Percentiles rank a stretch among this genome's conserved stretches.
Conservation (phyloP, 306 rosid genomes). For the Senna siamea region DNA sequence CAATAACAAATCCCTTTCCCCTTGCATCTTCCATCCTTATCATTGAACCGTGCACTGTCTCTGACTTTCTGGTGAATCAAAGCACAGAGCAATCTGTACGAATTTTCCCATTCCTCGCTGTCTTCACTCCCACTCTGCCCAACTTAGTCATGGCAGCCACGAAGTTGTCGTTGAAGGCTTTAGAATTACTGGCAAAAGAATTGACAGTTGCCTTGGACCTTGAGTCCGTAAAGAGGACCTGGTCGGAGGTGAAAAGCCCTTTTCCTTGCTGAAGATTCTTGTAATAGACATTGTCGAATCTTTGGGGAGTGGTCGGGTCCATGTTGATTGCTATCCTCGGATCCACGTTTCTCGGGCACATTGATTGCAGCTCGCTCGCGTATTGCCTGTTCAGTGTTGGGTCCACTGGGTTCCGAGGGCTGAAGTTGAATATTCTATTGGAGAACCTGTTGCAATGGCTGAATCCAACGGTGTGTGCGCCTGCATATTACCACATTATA, state of each 20-base stretch:
- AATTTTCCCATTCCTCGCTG: slow-evolving; percentile 59
- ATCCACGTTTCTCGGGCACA: slow-evolving; percentile 70
- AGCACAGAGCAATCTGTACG: slow-evolving; percentile 64
- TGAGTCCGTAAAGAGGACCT: slow-evolving; percentile 58
- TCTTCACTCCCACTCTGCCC: slow-evolving; percentile 80
- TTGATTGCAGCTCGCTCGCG: slow-evolving; percentile 43
- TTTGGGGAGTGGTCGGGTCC: slow-evolving; percentile 73
- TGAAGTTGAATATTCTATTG: slow-evolving; percentile 59
- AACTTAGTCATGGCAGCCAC: slow-evolving; percentile 67
- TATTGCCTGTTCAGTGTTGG: slow-evolving; percentile 51
- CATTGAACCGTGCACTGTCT: too few species aligned
- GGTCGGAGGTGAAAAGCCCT: slow-evolving; percentile 77
- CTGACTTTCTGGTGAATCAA: too few species aligned
- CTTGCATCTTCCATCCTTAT: neutral
- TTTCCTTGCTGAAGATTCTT: slow-evolving; percentile 64
- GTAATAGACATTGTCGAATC: slow-evolving; percentile 63
- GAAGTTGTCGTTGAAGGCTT: slow-evolving; percentile 57
- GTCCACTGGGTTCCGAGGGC: slow-evolving; percentile 48
- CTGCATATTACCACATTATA: too few species aligned
- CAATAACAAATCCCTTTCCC: neutral
- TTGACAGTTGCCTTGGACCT: slow-evolving; percentile 60
- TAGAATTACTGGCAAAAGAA: slow-evolving; percentile 50
- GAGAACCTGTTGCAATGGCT: slow-evolving; percentile 65
- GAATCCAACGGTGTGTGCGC: slow-evolving; percentile 82
- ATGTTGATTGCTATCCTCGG: slow-evolving; percentile 73